Evolutionary conservation across 1,284 basidiomycete species (phyloP), one percentile per base, ranked within the genome.

Genomic region (Inonotus obliquus): DNA sequence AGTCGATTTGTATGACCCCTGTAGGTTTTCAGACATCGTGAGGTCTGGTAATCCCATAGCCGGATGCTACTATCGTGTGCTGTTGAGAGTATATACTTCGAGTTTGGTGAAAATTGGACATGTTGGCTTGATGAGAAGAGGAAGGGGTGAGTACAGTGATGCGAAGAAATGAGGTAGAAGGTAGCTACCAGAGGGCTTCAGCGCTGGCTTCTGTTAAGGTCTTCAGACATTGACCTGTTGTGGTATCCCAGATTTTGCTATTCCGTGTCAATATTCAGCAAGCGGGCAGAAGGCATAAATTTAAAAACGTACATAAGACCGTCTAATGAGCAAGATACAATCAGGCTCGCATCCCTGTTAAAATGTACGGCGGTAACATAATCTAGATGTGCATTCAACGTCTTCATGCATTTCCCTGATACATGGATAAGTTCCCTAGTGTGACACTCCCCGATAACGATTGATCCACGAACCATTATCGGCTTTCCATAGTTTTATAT

Each of bases 301-400:
- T 45, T n/a, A 11, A 21, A 4, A 6, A 77, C 87, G 70, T 69
- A 96, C 94, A 99, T 96, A 55, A 97, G 78, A 1, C 95, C 97
- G 69, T 99, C 96, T 60, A 95, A 86, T 53, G 92, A 85, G 69
- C 91, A 94, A 5, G 92, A 96, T 1, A 97, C 91, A 63, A 99
- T 89, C 69, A 98, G 82, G 0, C 89, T 89, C 0, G 94, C 94
- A 69, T 98, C 96, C 65, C 87, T 75, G 72, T 96, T 98, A 77
- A 98, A 99, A 68, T 92, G 91, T 0, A 98, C 92, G 3, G 90
- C 89, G 37, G 94, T 95, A 13, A 99, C 94, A 62, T 93, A 96
- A 74, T 99, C 97, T 25, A 94, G 81, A 73, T 99, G 96, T 0
- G 94, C 97, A 54, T 94, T 91, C 35, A 98, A 71, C 0, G 87